Evolutionary conservation across 768 basidiomycete genomes (phyloP).

Genomic region (Dioszegia aurantiaca): DNA sequence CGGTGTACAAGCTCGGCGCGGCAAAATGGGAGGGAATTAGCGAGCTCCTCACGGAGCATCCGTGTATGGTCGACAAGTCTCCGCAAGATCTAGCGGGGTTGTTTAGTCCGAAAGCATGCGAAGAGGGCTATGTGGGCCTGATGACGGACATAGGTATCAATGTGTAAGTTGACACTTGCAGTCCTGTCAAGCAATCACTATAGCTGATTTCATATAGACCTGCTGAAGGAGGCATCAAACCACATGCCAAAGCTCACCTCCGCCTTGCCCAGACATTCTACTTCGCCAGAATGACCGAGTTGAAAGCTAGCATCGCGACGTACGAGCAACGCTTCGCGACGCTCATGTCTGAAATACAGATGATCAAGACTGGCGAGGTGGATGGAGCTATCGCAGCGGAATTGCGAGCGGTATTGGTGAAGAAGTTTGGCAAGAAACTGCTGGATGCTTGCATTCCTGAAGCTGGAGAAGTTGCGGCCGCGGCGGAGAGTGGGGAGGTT

Average conservation of each 20-base stretch:
- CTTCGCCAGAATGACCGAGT: conserved; percentile 65
- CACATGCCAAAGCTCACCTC: conserved; percentile 65
- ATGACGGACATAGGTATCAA: conserved; percentile 69
- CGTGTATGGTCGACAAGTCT: conserved; percentile 40
- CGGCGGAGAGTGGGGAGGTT: conserved; percentile 21
- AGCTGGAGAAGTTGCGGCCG: conserved; percentile 21
- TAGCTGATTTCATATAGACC: too few relatives aligned
- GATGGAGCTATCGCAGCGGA: conserved; percentile 61
- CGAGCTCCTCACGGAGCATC: conserved; percentile 66
- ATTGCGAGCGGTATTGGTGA: conserved; percentile 40
- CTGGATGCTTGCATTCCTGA: conserved; percentile 42
- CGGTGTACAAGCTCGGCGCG: conserved; percentile 74
- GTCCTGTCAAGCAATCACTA: too few relatives aligned
- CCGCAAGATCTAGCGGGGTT: conserved; percentile 54
- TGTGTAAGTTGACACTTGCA: conserved; percentile 30
- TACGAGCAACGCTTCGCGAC: conserved; percentile 81
- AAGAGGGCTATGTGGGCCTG: conserved; percentile 64
- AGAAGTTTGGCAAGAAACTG: conserved; percentile 36
- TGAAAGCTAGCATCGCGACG: conserved; percentile 65
- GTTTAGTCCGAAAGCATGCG: conserved; percentile 72
- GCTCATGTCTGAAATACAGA: conserved; percentile 71
- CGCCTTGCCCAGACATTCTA: conserved; percentile 75
- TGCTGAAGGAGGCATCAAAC: conserved; percentile 58
- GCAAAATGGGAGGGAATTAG: conserved; percentile 65
- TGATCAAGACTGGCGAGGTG: conserved; percentile 67